Percentiles rank a stretch among this genome's conserved stretches.
These are phyloP conservation scores for Sporothrix dimorphospora DNA, from an alignment of 2,329 filamentous ascomycete genomes.

Conservation along the genomic window DNA sequence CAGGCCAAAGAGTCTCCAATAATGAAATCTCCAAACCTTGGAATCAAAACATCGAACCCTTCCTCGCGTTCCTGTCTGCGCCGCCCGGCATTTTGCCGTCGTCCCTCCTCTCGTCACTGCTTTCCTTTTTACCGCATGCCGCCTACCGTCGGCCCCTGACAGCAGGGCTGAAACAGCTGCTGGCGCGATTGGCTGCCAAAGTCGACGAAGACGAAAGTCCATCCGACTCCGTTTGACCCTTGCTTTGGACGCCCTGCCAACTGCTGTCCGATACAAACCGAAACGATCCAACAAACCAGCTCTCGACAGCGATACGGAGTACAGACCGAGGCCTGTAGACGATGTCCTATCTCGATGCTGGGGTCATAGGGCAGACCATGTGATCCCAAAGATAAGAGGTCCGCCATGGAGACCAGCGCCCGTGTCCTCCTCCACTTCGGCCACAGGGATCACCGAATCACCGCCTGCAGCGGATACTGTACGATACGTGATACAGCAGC, in stretches of 20 bases:
- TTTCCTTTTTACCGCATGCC: neutral
- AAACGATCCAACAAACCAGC: neutral
- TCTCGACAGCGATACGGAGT: neutral
- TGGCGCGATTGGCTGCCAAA: neutral
- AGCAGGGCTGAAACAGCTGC: slow-evolving; percentile 21
- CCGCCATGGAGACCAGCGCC: neutral
- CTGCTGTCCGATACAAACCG: neutral
- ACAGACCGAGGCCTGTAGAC: neutral
- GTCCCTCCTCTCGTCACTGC: neutral
- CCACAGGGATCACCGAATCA: slow-evolving; percentile 1
- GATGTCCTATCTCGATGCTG: neutral
- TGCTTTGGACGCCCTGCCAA: neutral
- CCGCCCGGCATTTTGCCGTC: neutral
- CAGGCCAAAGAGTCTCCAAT: neutral
- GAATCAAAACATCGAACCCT: neutral
- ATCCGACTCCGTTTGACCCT: neutral
- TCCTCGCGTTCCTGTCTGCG: too few relatives aligned
- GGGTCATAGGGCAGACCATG: neutral
- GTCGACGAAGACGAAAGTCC: neutral
- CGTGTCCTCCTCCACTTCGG: slow-evolving; percentile 5
- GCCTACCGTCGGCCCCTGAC: slow-evolving; percentile 10
- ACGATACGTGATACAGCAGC: neutral
- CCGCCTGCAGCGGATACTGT: neutral
- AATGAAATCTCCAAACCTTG: neutral
- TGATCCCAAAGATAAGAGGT: neutral